Conservation (phyloP, 108 stramenopile species). For the Nitzschia inconspicua region DNA sequence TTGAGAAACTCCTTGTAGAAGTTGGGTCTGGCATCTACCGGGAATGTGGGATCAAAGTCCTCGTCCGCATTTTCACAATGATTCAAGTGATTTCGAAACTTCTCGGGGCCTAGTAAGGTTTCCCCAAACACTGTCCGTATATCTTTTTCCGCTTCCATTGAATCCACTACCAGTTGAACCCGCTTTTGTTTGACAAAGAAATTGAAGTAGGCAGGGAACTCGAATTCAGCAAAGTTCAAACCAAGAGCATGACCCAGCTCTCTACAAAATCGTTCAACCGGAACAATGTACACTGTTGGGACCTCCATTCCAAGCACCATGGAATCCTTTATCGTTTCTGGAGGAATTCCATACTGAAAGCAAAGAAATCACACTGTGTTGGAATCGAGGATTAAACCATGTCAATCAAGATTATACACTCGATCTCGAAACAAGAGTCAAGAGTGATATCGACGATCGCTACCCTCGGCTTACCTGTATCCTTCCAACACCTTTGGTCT, state of each 20-base stretch:
- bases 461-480: conserved; percentile 38
- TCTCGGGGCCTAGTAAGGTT: conserved; percentile 63
- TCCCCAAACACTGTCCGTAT: conserved; percentile 70
- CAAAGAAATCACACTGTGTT: background rate
- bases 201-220: conserved; percentile 91
- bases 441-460: no score
- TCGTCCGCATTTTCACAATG: conserved; percentile 42
- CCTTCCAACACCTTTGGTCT: conserved; percentile 58
- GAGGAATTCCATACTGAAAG: conserved; percentile 77
- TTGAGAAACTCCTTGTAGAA: conserved; percentile 76
- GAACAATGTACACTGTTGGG: conserved; percentile 79
- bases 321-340: conserved; percentile 89
- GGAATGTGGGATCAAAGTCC: conserved; percentile 72
- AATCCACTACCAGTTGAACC: conserved; percentile 71
- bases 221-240: conserved; percentile 86
- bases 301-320: conserved; percentile 68
- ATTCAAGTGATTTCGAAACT: conserved; percentile 40
- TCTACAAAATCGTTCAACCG: conserved; percentile 79
- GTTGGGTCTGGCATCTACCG: conserved; percentile 65
- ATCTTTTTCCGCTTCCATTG: conserved; percentile 51
- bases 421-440: background rate
- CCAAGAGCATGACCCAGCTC: conserved; percentile 79
- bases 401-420: background rate
- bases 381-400: no score
- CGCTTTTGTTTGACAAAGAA: conserved; percentile 69